Conservation (phyloP, 192 early-diverging fungal species). For the Piromyces sp. region DNA sequence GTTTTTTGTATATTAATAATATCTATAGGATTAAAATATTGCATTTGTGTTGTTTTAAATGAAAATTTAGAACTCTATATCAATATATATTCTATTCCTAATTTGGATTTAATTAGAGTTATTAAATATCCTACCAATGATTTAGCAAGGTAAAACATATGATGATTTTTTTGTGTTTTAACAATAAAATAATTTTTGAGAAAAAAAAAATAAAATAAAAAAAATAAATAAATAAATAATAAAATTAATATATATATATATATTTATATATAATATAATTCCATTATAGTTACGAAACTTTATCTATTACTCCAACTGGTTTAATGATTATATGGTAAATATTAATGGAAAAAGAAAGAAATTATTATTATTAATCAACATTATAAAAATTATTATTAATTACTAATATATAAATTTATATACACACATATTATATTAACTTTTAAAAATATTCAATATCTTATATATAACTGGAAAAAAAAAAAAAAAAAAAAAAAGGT, state of each 20-base stretch:
- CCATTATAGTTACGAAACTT: neutral
- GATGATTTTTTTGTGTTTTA: neutral
- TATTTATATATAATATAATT: no score
- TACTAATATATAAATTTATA: no score
- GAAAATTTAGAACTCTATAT: neutral
- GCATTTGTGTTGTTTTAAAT: neutral
- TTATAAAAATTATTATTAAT: no score
- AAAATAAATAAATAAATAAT: neutral
- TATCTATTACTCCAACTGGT: neutral
- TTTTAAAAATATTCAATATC: no score
- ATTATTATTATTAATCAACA: no score
- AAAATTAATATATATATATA: no score
- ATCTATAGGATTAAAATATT: neutral
- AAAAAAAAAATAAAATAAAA: neutral
- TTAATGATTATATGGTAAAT: neutral
- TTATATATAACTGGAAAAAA: no score
- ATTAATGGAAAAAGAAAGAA: no score
- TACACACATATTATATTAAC: no score
- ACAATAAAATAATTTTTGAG: no score
- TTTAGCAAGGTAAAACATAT: neutral
- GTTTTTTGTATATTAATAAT: no score
- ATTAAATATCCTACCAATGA: neutral
- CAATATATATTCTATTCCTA: neutral
- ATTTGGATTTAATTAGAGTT: neutral
- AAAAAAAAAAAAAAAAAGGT: neutral